Base-by-base conservation (phyloP, 208 protist species). In the Leishmania amazonensis region DNA sequence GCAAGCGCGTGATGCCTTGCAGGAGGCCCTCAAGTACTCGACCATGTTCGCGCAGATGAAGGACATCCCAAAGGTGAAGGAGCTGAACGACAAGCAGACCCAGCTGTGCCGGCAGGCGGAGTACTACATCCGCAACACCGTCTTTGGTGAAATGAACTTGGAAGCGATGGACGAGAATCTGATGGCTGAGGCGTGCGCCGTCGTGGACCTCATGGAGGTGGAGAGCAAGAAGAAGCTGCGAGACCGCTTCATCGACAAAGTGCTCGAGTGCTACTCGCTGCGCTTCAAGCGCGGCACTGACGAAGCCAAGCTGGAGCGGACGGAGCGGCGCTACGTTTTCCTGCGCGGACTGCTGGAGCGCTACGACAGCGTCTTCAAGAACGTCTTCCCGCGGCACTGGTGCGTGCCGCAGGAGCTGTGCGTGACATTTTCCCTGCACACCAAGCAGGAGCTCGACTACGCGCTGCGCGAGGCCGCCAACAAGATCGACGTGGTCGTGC, bases 321-420 rank as follows among this genome's bases (percentile, higher is more conserved):
- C 97, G 13, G 95, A 99, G 75, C 88, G 96, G 7, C 90, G 97
- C n/a, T 99, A 97, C 87, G 91, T 97, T 2, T 98, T 90, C 87
- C 91, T 98, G 49, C 92, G 94, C 68, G 92, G 86, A 40, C 81
- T 95, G 57, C 81, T 99, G 45, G 90, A 98, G 49, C 87, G 87
- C 24, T 97, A 97, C 86, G 86, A 96, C 38, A 81, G 89, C 75
- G 75, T 95, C 67, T 96, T 97, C 67, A 67, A 81, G 47, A 93
- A 91, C 54, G 93, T 98, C 11, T 98, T 98, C 73, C 96, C 96
- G 2, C 84, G 82, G 6, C 89, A 96, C 75, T 99, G 97, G 96
- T 98, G 94, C 78, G 93, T 98, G 49, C 89, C 88, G 35, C 95
- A 99, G 86, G 95, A 98, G 85, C 84, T 99, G 35, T 95, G 88